Evolutionary conservation across 768 basidiomycete genomes (phyloP).

Genomic region (Calocybe indica): DNA sequence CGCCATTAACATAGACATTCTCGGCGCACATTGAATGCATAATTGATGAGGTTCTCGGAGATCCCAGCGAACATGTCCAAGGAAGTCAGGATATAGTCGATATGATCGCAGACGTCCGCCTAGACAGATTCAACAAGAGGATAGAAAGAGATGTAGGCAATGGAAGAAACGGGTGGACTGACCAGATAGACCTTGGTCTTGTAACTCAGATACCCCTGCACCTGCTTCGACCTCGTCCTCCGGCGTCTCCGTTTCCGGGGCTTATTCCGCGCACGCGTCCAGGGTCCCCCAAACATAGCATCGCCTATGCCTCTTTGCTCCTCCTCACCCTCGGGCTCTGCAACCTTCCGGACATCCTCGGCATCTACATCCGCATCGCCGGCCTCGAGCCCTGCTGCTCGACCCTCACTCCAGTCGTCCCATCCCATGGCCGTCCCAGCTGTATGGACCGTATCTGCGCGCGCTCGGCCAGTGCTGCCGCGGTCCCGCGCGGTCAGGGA

Average conservation of each 20-base stretch:
- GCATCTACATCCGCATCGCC: constrained; percentile 21
- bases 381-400: too few relatives aligned
- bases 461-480: too few relatives aligned
- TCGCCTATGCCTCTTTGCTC: too few relatives aligned
- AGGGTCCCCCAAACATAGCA: too few relatives aligned
- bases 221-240: constrained; percentile 3
- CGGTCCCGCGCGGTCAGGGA: too few relatives aligned
- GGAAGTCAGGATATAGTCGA: constrained; percentile 59
- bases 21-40: constrained; percentile 56
- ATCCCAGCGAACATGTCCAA: constrained; percentile 65
- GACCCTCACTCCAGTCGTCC: too few relatives aligned
- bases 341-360: constrained; percentile 7
- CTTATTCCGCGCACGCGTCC: too few relatives aligned
- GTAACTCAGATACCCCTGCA: constrained; percentile 53
- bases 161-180: constrained; percentile 12
- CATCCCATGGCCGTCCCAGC: too few relatives aligned
- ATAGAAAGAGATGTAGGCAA: neutral
- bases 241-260: too few relatives aligned
- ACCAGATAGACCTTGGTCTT: constrained; percentile 64
- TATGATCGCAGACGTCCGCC: constrained; percentile 71
- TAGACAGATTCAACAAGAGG: constrained; percentile 13
- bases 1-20: neutral
- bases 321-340: too few relatives aligned
- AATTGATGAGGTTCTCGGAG: constrained; percentile 62
- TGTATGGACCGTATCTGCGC: too few relatives aligned